Conservation (phyloP, 2,329 filamentous ascomycete species). For the Seiridium cupressi region DNA sequence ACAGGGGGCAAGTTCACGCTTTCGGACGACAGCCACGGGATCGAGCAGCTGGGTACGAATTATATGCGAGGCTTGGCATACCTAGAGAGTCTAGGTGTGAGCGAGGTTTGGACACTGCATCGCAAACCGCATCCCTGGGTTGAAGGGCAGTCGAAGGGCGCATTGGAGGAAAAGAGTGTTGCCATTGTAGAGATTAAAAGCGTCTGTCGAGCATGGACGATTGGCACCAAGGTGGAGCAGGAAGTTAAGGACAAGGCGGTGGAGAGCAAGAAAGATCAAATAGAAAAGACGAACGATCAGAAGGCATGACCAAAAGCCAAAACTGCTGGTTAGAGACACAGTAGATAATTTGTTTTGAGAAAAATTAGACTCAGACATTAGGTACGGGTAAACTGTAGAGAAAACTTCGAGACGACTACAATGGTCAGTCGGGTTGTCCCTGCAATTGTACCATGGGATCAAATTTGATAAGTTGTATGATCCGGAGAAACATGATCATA, state of each 20-base stretch:
- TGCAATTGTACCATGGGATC: no score
- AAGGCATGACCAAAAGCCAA: no score
- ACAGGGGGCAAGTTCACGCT: constrained; percentile 82
- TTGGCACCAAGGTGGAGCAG: background rate
- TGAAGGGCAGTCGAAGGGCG: constrained; percentile 27
- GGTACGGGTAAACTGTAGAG: no score
- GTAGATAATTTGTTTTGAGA: no score
- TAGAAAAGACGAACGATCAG: no score
- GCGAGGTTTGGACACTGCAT: constrained; percentile 57
- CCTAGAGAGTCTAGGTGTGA: constrained; percentile 63
- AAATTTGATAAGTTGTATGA: no score
- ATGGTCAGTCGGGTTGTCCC: no score
- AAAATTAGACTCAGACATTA: no score
- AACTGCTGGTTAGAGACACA: no score
- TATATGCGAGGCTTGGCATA: constrained; percentile 71
- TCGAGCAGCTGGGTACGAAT: constrained; percentile 84
- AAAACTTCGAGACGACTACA: no score
- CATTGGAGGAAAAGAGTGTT: constrained; percentile 42
- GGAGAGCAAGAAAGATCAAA: no score
- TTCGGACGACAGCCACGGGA: constrained; percentile 91
- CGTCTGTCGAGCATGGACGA: background rate
- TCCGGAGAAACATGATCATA: no score
- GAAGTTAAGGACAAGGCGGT: background rate
- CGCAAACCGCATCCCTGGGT: constrained; percentile 30
- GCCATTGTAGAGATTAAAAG: constrained; percentile 25